A percentile compares a stretch with the other conserved stretches of the same genome.
phyloP scores from a whole-genome alignment of 805 yeast species.

The Candida fluviatilis region DNA sequence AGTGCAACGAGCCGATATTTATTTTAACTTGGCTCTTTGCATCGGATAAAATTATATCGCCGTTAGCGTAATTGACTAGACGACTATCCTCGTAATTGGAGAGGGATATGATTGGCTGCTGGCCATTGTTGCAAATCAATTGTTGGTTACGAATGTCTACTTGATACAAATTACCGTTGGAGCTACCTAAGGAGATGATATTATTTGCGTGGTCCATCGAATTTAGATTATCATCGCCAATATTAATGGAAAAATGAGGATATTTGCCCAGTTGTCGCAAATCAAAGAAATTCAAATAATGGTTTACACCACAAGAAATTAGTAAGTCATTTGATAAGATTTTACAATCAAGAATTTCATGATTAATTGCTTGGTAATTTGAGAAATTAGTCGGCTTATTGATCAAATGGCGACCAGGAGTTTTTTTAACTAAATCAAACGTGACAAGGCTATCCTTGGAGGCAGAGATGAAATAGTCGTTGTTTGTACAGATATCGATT shows the following conservation, averaged over 20 bases:
- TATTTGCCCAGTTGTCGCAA: constrained; percentile 11
- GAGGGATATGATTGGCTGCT: constrained; percentile 5
- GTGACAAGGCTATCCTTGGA: constrained; percentile 13
- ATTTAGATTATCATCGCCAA: constrained; percentile 23
- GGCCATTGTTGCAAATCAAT: constrained; percentile 8
- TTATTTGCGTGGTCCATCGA: constrained; percentile 11
- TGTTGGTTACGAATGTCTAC: constrained; percentile 21
- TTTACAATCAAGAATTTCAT: constrained; percentile 18
- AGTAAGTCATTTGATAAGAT: constrained; percentile 16
- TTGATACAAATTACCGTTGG: constrained; percentile 17
- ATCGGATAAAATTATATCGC: neutral
- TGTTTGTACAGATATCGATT: constrained; percentile 10
- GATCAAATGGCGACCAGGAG: constrained; percentile 4
- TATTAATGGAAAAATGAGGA: constrained; percentile 11
- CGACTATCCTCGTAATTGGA: neutral
- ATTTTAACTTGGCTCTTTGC: neutral
- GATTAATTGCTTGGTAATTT: constrained; percentile 6
- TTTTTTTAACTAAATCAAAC: constrained; percentile 19
- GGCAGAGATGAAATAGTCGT: constrained; percentile 12
- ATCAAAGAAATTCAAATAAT: constrained; percentile 21
- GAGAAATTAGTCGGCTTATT: neutral
- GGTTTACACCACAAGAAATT: constrained; percentile 23
- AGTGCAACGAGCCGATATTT: constrained; percentile 1
- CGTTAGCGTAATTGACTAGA: neutral
- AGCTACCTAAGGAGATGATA: constrained; percentile 15